A percentile compares a stretch with the other conserved stretches of the same genome.
These are phyloP conservation scores for Gleditsia sinensis DNA, from an alignment of 306 rosid species.

Conservation along the genomic window DNA sequence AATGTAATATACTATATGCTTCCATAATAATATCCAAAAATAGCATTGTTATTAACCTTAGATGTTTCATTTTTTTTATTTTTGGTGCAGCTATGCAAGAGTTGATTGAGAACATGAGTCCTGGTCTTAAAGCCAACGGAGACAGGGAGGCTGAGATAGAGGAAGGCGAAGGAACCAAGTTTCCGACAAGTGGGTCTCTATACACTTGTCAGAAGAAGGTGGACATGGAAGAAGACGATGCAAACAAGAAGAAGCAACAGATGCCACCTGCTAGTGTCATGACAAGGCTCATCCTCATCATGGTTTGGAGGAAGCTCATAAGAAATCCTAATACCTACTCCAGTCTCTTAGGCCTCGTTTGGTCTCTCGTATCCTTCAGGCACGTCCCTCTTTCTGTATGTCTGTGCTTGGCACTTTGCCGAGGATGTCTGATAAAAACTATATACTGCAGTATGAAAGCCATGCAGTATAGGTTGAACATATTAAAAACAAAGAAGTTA, in stretches of 20 bases:
- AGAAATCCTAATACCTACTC: slow-evolving; percentile 78
- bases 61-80: background rate
- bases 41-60: background rate
- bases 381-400: background rate
- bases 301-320: slow-evolving; percentile 81
- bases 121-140: slow-evolving; percentile 36
- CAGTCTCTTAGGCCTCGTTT: slow-evolving; percentile 57
- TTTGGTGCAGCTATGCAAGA: slow-evolving; percentile 36
- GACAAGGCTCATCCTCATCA: slow-evolving; percentile 71
- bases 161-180: slow-evolving; percentile 54
- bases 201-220: slow-evolving; percentile 45
- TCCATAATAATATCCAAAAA: background rate
- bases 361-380: slow-evolving; percentile 83
- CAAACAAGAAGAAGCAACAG: slow-evolving; percentile 50
- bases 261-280: slow-evolving; percentile 68
- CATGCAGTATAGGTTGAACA: background rate
- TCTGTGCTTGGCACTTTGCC: no score
- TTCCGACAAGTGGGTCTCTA: slow-evolving; percentile 45
- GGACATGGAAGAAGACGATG: slow-evolving; percentile 42
- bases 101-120: slow-evolving; percentile 42
- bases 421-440: no score
- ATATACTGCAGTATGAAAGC: no score
- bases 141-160: slow-evolving; percentile 36
- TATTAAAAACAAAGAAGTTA: background rate
- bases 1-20: no score